Percentiles rank a stretch among this genome's conserved stretches.
These are phyloP conservation scores for Aotearoamyces nothofagi DNA, from an alignment of 2,329 filamentous ascomycete genomes.

Conservation along the genomic window DNA sequence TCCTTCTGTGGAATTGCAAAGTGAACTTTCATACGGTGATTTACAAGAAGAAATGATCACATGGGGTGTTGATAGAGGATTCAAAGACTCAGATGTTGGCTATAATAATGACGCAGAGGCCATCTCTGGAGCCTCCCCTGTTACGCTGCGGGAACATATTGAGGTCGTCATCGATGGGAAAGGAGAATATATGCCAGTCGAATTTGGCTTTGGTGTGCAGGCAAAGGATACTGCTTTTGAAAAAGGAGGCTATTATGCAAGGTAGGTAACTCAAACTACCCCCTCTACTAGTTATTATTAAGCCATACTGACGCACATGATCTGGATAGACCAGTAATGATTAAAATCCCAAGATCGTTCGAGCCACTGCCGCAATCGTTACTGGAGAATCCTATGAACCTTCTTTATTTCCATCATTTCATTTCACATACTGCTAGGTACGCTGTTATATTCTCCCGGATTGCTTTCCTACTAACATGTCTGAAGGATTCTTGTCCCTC, in stretches of 20 bases:
- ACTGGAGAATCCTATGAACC: constrained; percentile 62
- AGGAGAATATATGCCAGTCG: constrained; percentile 21
- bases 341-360: constrained; percentile 19
- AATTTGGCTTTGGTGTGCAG: constrained; percentile 32
- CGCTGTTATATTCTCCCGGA: not conserved
- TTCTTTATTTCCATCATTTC: constrained; percentile 56
- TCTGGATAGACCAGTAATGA: not conserved
- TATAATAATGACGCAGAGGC: constrained; percentile 57
- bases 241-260: constrained; percentile 52
- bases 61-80: constrained; percentile 59
- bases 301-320: not conserved
- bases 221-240: constrained; percentile 36
- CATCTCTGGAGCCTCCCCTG: constrained; percentile 33
- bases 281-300: constrained; percentile 15
- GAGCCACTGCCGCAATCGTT: constrained; percentile 35
- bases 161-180: constrained; percentile 18
- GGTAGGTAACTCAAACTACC: constrained; percentile 46
- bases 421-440: constrained; percentile 4
- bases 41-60: constrained; percentile 26
- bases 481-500: constrained; percentile 27
- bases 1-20: constrained; percentile 2
- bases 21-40: constrained; percentile 3
- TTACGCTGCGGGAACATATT: constrained; percentile 11
- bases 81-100: constrained; percentile 52
- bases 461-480: not conserved